Evolutionary conservation across 2,329 filamentous ascomycete genomes (phyloP).

Genomic region (Pseudogymnoascus sp.): DNA sequence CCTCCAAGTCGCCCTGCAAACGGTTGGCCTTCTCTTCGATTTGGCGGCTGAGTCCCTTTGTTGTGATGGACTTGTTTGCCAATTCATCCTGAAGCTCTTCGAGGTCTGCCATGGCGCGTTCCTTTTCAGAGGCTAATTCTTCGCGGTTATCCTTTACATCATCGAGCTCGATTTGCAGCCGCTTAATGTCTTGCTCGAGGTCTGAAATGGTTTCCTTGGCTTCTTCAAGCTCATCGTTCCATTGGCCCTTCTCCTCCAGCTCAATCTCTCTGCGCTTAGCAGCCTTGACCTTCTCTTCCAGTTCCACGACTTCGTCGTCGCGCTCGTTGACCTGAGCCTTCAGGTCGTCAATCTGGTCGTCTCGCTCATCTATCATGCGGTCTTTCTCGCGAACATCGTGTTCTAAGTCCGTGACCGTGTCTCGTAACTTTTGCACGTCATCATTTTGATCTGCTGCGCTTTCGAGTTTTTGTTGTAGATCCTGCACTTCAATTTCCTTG

Average conservation of each 20-base stretch:
- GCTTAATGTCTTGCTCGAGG: constrained; percentile 48
- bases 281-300: constrained; percentile 54
- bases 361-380: constrained; percentile 61
- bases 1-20: constrained; percentile 59
- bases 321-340: constrained; percentile 48
- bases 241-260: constrained; percentile 50
- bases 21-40: constrained; percentile 63
- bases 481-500: constrained; percentile 40
- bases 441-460: constrained; percentile 49
- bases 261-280: constrained; percentile 44
- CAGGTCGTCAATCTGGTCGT: constrained; percentile 67
- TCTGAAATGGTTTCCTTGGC: constrained; percentile 52
- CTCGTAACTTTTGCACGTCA: constrained; percentile 59
- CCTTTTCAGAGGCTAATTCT: constrained; percentile 46
- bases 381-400: constrained; percentile 71
- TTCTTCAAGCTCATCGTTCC: constrained; percentile 46
- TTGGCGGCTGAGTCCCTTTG: constrained; percentile 67
- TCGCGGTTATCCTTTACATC: constrained; percentile 49
- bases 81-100: constrained; percentile 68
- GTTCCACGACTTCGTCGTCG: constrained; percentile 43
- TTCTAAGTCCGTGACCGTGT: constrained; percentile 70
- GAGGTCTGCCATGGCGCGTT: constrained; percentile 51
- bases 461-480: constrained; percentile 53
- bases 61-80: constrained; percentile 70
- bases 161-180: constrained; percentile 47